Conservation (phyloP, 2,329 filamentous ascomycete genomes). For the Apiospora koreana region DNA sequence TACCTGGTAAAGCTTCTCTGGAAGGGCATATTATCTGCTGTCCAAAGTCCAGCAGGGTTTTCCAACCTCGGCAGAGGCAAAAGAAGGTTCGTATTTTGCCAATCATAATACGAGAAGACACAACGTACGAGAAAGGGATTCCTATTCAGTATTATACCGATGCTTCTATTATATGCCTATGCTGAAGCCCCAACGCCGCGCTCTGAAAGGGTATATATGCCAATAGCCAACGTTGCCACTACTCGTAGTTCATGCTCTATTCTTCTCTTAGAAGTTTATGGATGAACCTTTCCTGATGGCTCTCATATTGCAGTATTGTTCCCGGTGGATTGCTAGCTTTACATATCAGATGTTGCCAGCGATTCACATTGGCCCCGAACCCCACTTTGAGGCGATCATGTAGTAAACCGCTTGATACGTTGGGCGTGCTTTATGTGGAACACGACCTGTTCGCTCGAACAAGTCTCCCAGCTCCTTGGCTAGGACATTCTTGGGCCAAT, state of each 20-base stretch:
- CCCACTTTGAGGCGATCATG: neutral
- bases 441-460: neutral
- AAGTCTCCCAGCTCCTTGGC: conserved; percentile 1
- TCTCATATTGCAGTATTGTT: neutral
- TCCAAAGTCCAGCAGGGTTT: neutral
- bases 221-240: neutral
- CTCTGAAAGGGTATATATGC: neutral
- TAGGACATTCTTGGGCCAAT: conserved; percentile 14
- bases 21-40: neutral
- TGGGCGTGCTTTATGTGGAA: neutral
- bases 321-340: neutral
- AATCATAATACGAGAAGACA: too few species aligned
- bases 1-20: too few species aligned
- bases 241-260: neutral
- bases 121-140: neutral
- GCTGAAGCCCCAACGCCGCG: neutral
- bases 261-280: neutral
- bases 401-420: neutral
- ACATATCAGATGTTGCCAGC: neutral
- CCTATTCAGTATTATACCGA: neutral
- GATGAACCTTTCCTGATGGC: neutral
- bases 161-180: neutral
- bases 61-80: neutral
- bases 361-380: neutral
- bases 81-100: neutral